These are phyloP conservation scores for Nicotiana noctiflora DNA, from an alignment of 257 asterid species.

Conservation along the genomic window DNA sequence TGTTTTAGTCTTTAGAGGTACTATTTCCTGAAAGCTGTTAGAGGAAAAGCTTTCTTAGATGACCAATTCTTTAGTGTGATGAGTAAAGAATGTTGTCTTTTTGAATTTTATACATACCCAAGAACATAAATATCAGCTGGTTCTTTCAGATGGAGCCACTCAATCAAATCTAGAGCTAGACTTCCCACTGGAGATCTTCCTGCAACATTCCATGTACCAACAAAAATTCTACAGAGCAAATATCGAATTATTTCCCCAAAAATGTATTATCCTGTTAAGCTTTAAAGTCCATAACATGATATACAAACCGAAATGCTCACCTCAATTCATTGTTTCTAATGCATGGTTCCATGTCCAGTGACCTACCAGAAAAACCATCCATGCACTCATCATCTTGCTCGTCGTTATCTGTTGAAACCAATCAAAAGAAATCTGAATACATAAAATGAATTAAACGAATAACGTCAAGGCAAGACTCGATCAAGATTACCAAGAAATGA, in stretches of 20 bases:
- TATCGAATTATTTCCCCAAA: not conserved
- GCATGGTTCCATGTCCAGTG: slow-evolving; percentile 44
- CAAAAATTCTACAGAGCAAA: slow-evolving; percentile 52
- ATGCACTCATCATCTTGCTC: slow-evolving; percentile 37
- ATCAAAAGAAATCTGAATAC: not conserved
- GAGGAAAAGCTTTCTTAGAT: not conserved
- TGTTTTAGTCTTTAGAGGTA: slow-evolving; percentile 61
- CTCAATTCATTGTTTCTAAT: slow-evolving; percentile 41
- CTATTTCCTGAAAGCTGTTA: slow-evolving; percentile 87
- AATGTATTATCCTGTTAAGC: not conserved
- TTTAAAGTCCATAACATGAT: not conserved
- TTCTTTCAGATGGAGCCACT: slow-evolving; percentile 78
- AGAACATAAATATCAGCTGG: slow-evolving; percentile 83
- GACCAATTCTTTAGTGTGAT: not conserved
- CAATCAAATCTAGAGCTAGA: slow-evolving; percentile 74
- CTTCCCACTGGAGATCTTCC: slow-evolving; percentile 84
- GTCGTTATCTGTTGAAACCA: slow-evolving; percentile 27
- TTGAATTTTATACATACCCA: slow-evolving; percentile 46
- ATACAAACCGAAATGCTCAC: slow-evolving; percentile 18
- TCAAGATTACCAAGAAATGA: not conserved
- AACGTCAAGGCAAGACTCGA: not conserved
- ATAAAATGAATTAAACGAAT: not conserved
- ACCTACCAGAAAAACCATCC: slow-evolving; percentile 15
- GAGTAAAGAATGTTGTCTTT: not conserved
- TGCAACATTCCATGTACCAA: slow-evolving; percentile 96